A percentile compares a stretch with the other conserved stretches of the same genome.
These are phyloP conservation scores for Botryotinia convoluta DNA, from an alignment of 2,329 filamentous ascomycete genomes.

Conservation along the genomic window DNA sequence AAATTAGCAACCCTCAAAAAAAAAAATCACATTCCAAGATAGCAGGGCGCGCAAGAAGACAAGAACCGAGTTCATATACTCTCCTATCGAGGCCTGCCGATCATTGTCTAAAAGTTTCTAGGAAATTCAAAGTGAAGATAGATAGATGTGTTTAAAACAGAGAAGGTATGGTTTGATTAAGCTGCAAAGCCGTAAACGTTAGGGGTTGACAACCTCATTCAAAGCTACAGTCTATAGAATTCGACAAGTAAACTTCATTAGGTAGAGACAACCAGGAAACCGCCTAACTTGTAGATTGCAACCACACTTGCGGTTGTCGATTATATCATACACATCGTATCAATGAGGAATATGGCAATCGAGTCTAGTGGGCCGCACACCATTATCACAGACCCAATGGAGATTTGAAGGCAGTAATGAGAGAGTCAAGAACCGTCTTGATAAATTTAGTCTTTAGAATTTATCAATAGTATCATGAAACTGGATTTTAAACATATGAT, in stretches of 20 bases:
- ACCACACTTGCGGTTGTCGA: neutral
- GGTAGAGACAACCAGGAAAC: neutral
- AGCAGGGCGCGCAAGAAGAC: too few species aligned
- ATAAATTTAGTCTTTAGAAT: neutral
- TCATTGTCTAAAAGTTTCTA: too few species aligned
- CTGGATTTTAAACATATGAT: neutral
- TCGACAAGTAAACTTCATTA: neutral
- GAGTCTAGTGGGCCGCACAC: neutral
- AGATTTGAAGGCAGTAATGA: neutral
- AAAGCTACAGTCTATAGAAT: too few species aligned
- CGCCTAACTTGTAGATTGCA: neutral
- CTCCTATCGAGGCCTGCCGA: too few species aligned
- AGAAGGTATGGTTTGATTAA: too few species aligned
- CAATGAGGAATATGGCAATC: neutral
- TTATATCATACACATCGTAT: neutral
- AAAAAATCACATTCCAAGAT: too few species aligned
- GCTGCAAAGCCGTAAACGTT: too few species aligned
- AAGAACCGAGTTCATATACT: too few species aligned
- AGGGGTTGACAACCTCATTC: too few species aligned
- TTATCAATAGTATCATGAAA: neutral
- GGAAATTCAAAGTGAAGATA: too few species aligned
- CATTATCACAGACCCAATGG: neutral
- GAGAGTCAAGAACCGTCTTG: neutral
- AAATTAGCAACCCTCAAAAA: too few species aligned
- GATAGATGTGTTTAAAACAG: too few species aligned